These are phyloP conservation scores for Melaleuca alternifolia DNA, from an alignment of 345 rosid genomes.

Conservation along the genomic window DNA sequence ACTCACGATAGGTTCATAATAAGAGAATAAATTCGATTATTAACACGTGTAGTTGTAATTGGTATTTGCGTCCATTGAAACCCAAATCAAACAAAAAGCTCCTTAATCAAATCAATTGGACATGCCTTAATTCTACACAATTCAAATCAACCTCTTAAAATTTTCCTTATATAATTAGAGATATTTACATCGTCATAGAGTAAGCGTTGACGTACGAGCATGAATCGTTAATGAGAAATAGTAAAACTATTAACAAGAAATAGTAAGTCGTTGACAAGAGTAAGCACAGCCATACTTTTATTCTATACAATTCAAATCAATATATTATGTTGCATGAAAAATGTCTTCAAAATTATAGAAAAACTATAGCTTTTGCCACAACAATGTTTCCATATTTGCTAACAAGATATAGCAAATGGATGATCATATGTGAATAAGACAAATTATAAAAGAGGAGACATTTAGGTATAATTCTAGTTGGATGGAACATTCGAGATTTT, in stretches of 20 bases:
- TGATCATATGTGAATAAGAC: background rate
- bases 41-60: background rate
- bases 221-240: too few relatives aligned
- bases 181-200: too few relatives aligned
- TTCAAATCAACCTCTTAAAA: background rate
- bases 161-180: background rate
- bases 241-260: too few relatives aligned
- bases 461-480: background rate
- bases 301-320: too few relatives aligned
- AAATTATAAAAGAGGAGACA: background rate
- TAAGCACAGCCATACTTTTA: too few relatives aligned
- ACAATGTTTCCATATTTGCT: background rate
- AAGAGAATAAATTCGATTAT: background rate
- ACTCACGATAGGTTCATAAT: background rate
- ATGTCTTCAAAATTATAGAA: background rate
- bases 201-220: too few relatives aligned
- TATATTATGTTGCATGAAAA: background rate
- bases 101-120: background rate
- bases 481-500: background rate
- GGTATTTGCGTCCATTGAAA: background rate
- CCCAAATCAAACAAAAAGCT: background rate
- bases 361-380: background rate
- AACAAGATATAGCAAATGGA: fast-evolving
- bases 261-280: too few relatives aligned
- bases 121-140: too few relatives aligned